Percentiles rank a stretch among this genome's conserved stretches.
These are phyloP conservation scores for Coprinellus micaceus DNA, from an alignment of 768 basidiomycete genomes.

Conservation along the genomic window DNA sequence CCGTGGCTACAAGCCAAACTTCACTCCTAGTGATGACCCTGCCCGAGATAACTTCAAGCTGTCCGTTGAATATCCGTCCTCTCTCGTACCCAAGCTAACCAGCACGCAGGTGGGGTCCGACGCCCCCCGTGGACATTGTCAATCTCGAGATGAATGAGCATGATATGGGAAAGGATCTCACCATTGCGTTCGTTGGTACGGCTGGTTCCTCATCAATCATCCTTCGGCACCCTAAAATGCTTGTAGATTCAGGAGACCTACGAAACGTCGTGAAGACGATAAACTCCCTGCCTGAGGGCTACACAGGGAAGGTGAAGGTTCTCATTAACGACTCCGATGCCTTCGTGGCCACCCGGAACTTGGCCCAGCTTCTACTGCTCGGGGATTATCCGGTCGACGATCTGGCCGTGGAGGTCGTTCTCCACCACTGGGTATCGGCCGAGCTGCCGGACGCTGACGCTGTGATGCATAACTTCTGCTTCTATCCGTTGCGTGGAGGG, in stretches of 20 bases:
- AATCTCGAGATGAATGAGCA: no score
- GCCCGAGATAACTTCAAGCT: no score
- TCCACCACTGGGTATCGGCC: conserved; percentile 48
- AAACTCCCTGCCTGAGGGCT: conserved; percentile 39
- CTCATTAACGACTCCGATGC: conserved; percentile 11
- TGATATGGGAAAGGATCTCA: conserved; percentile 16
- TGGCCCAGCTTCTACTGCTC: conserved; percentile 40
- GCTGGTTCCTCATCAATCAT: background rate
- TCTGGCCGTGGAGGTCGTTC: conserved; percentile 39
- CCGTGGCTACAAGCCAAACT: no score
- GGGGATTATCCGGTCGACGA: conserved; percentile 27
- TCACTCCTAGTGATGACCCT: no score
- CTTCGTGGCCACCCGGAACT: conserved; percentile 34
- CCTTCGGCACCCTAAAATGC: background rate
- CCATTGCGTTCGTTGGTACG: conserved; percentile 26
- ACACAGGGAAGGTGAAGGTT: conserved; percentile 35
- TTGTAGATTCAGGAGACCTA: conserved; percentile 48
- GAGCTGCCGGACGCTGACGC: conserved; percentile 35
- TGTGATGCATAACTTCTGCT: conserved; percentile 13
- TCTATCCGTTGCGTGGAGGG: conserved; percentile 16
- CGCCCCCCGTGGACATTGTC: no score
- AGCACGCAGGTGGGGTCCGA: no score
- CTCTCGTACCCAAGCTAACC: no score
- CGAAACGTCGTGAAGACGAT: conserved; percentile 41
- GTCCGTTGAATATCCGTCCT: no score